phyloP scores from a whole-genome alignment of 2,329 filamentous ascomycete species.

The Diaporthe sp. region DNA sequence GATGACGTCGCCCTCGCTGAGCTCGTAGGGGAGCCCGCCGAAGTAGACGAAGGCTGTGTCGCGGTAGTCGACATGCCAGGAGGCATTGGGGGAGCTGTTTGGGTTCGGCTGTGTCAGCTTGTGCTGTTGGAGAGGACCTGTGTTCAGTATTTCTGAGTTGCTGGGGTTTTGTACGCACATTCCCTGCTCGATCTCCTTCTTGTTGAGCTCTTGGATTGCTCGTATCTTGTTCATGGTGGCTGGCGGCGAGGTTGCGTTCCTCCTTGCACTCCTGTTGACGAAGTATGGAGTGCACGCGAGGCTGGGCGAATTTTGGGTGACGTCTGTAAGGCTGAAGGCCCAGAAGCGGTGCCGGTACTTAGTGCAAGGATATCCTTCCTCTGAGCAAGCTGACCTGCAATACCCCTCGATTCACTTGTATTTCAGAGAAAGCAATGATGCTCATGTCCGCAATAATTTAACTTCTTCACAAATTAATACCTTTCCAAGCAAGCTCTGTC shows the following conservation, averaged over 20 bases:
- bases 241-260: conserved; percentile 16
- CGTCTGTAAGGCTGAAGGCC: conserved; percentile 36
- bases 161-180: conserved; percentile 66
- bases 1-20: conserved; percentile 95
- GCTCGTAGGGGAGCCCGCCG: conserved; percentile 90
- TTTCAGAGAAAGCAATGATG: not conserved
- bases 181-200: conserved; percentile 91
- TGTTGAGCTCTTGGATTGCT: conserved; percentile 92
- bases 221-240: conserved; percentile 90
- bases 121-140: not conserved
- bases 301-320: conserved; percentile 32
- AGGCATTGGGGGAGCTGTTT: conserved; percentile 82
- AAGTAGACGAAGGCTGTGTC: conserved; percentile 97
- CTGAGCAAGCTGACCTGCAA: not conserved
- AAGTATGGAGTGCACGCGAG: conserved; percentile 13
- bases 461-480: not conserved
- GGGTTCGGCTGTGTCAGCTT: not conserved
- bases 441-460: not conserved
- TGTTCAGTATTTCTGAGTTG: not conserved
- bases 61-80: conserved; percentile 97
- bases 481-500: not conserved
- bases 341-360: conserved; percentile 20
- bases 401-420: not conserved
- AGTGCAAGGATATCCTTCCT: conserved; percentile 13
- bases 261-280: not conserved